Percentiles rank a stretch among this genome's conserved stretches.
Conservation (phyloP, 108 stramenopile species). For the Stephanodiscus minutulus region DNA sequence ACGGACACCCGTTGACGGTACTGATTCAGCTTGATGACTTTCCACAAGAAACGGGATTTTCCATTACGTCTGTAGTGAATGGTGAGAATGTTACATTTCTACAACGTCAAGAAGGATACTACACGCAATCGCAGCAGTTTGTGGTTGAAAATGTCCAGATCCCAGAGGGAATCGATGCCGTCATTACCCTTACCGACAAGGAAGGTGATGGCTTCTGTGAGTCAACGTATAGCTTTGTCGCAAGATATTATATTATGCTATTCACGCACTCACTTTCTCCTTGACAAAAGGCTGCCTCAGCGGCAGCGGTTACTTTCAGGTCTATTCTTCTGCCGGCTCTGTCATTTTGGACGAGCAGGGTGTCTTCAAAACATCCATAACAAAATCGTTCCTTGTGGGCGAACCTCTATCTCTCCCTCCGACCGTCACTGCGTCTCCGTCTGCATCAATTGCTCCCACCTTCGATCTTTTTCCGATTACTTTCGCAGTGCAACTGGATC, state of each 20-base stretch:
- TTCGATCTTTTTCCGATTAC: slow-evolving; percentile 9
- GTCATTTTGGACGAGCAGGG: slow-evolving; percentile 7
- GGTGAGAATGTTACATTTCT: slow-evolving; percentile 9
- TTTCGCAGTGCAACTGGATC: slow-evolving; percentile 22
- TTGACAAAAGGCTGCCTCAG: slow-evolving; percentile 2
- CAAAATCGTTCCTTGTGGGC: slow-evolving; percentile 7
- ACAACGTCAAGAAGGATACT: slow-evolving; percentile 15
- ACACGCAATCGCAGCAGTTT: slow-evolving; percentile 9
- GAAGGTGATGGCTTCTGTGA: slow-evolving; percentile 21
- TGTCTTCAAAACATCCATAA: background rate
- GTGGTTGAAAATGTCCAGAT: slow-evolving; percentile 14
- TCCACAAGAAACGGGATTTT: slow-evolving; percentile 18
- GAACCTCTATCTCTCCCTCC: slow-evolving; percentile 19
- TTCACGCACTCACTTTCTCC: too few species aligned
- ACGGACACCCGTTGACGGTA: slow-evolving; percentile 7
- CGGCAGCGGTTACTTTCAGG: slow-evolving; percentile 19
- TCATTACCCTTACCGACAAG: slow-evolving; percentile 18
- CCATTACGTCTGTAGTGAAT: slow-evolving; percentile 2
- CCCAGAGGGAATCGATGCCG: slow-evolving; percentile 17
- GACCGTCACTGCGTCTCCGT: slow-evolving; percentile 5
- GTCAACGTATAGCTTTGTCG: too few species aligned
- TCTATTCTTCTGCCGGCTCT: slow-evolving; percentile 15
- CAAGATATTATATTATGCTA: too few species aligned
- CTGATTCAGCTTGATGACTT: slow-evolving; percentile 19
- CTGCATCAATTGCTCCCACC: slow-evolving; percentile 15